Evolutionary conservation across 305 asterid genomes (phyloP), one percentile per base, ranked within the genome.

Genomic region (Rubia balearica): DNA sequence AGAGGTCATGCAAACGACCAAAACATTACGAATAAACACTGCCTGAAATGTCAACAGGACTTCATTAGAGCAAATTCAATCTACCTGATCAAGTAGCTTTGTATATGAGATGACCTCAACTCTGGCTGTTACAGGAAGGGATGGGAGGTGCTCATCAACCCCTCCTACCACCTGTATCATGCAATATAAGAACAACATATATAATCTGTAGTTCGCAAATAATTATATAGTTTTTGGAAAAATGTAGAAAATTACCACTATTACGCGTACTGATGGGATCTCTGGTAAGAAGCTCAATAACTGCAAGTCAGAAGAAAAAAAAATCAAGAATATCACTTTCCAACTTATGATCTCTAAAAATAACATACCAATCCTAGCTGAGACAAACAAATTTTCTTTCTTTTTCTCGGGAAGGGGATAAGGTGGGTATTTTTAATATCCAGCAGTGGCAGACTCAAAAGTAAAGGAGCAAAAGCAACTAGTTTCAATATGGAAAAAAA

Each of bases 81-180:
- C 22, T 86, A 93, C 98, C 97, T 88, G 90, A 76, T 82, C 85
- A 68, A 86, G 90, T 77, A 93, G 83, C 77, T 82, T 88, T 49
- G 89, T 67, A 81, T 89, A 91, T 2, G 97, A 90, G 78, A 93
- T 70, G 72, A 89, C 83, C 87, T 83, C 83, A 74, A 91, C 89
- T 73, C 96, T 87, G 9, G 90, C 22, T 61, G 83, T 72, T 30
- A 89, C 80, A 67, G 98, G 97, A 81, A 91, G 90, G 78, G 97
- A 87, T 75, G 97, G 97, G 69, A 93, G 91, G 82, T 91, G 89
- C 72, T 90, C 96, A 83, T 91, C 96, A 30, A 86, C 84, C 59
- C 95, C 96, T 68, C 96, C 98, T 73, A 93, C 96, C 66, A 93
- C 98, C 98, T 93, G 82, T 66, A 65, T 40, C 67, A 80, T 78